Percentiles rank a stretch among this genome's conserved stretches.
Conservation (phyloP, 129 eudicot species). For the Solidago caesia region DNA sequence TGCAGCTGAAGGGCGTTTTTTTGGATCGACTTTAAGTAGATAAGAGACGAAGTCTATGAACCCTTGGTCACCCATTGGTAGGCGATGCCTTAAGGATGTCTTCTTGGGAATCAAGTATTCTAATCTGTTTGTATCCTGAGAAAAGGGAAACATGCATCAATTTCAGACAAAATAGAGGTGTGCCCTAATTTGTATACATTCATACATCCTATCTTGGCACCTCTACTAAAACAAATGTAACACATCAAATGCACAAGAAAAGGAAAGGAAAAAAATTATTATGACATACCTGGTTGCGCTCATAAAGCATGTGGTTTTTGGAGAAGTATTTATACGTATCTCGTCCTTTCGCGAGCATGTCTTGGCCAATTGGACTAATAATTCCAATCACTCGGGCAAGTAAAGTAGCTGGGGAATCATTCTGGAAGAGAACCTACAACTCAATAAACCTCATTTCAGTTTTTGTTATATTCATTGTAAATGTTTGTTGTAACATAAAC, state of each 20-base stretch:
- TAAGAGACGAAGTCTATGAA: constrained; percentile 87
- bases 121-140: constrained; percentile 80
- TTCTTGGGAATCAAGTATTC: constrained; percentile 94
- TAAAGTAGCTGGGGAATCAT: constrained; percentile 96
- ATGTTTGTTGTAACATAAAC: neutral
- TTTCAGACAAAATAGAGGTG: neutral
- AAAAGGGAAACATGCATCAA: constrained; percentile 10
- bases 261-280: neutral
- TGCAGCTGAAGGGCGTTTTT: constrained; percentile 87
- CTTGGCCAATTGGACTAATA: constrained; percentile 77
- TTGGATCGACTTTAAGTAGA: constrained; percentile 85
- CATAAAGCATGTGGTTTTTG: constrained; percentile 97
- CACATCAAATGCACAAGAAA: constrained; percentile 6
- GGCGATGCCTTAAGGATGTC: constrained; percentile 81
- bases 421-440: constrained; percentile 89
- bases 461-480: neutral
- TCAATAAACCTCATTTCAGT: constrained; percentile 12
- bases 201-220: constrained; percentile 5
- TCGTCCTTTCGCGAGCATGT: constrained; percentile 90
- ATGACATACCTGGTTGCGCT: constrained; percentile 82
- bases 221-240: neutral
- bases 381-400: constrained; percentile 97
- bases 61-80: constrained; percentile 99
- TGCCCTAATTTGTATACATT: neutral
- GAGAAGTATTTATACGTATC: constrained; percentile 93